Evolutionary conservation across 2,329 filamentous ascomycete species (phyloP).

Genomic region (Calonectria ilicicola): DNA sequence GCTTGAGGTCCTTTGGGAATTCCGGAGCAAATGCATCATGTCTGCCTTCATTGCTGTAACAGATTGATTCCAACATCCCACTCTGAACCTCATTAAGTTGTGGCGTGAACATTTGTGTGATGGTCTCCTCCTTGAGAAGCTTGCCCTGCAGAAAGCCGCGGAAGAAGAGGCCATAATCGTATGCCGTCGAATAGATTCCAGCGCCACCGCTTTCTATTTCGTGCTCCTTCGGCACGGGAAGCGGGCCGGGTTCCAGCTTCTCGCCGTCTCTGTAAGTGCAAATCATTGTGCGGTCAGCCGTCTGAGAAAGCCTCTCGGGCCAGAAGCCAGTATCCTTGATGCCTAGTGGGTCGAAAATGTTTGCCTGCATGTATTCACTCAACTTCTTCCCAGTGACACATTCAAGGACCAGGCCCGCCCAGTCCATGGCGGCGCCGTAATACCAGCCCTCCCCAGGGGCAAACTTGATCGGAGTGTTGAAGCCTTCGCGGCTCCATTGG

Average conservation of each 20-base stretch:
- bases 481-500: conserved; percentile 51
- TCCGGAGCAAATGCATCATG: conserved; percentile 50
- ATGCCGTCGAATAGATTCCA: conserved; percentile 56
- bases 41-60: conserved; percentile 27
- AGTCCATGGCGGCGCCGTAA: conserved; percentile 62
- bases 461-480: conserved; percentile 57
- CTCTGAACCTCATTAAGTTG: conserved; percentile 51
- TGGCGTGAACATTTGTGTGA: conserved; percentile 53
- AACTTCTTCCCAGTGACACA: conserved; percentile 51
- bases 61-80: conserved; percentile 29
- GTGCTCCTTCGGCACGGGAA: conserved; percentile 43
- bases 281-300: conserved; percentile 34
- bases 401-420: conserved; percentile 59
- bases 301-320: conserved; percentile 43
- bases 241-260: conserved; percentile 32
- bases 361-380: conserved; percentile 50
- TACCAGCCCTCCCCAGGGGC: conserved; percentile 60
- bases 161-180: conserved; percentile 54
- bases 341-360: conserved; percentile 52
- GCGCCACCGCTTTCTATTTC: conserved; percentile 56
- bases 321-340: conserved; percentile 54
- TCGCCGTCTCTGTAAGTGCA: conserved; percentile 37
- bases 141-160: conserved; percentile 46
- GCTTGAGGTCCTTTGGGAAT: conserved; percentile 45
- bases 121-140: conserved; percentile 46